Evolutionary conservation across 1,284 basidiomycete species (phyloP).

Genomic region (Neonothopanus nambi): DNA sequence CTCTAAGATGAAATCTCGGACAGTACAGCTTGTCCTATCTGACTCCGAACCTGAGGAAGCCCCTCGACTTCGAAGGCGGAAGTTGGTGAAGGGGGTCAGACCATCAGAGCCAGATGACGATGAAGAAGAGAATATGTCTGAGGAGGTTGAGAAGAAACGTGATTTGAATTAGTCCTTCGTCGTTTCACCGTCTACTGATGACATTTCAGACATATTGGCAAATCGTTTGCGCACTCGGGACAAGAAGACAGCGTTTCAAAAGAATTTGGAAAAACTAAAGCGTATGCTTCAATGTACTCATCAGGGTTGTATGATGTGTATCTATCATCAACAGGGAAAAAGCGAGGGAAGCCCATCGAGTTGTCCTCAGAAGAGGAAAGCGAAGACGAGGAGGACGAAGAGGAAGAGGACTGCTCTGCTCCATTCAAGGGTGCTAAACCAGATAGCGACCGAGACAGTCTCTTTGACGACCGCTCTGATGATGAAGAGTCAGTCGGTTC

Average conservation of each 20-base stretch:
- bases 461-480: conserved; percentile 29
- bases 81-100: conserved; percentile 49
- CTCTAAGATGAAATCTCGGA: background rate
- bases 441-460: conserved; percentile 31
- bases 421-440: conserved; percentile 48
- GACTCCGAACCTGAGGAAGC: conserved; percentile 23
- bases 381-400: conserved; percentile 32
- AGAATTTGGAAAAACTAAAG: conserved; percentile 65
- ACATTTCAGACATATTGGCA: conserved; percentile 56
- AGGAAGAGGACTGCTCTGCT: conserved; percentile 27
- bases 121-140: conserved; percentile 46
- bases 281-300: conserved; percentile 35
- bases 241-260: conserved; percentile 60
- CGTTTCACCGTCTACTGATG: conserved; percentile 1
- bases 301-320: background rate
- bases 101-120: conserved; percentile 42
- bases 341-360: conserved; percentile 41
- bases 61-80: conserved; percentile 35
- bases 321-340: conserved; percentile 39
- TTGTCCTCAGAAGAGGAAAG: conserved; percentile 35
- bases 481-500: conserved; percentile 33
- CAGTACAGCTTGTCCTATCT: background rate
- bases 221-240: conserved; percentile 60
- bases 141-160: conserved; percentile 64
- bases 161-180: conserved; percentile 20